Percentiles rank a stretch among this genome's conserved stretches.
Evolutionary conservation across 2,329 filamentous ascomycete species (phyloP).

Genomic region (Exophiala calicioides): DNA sequence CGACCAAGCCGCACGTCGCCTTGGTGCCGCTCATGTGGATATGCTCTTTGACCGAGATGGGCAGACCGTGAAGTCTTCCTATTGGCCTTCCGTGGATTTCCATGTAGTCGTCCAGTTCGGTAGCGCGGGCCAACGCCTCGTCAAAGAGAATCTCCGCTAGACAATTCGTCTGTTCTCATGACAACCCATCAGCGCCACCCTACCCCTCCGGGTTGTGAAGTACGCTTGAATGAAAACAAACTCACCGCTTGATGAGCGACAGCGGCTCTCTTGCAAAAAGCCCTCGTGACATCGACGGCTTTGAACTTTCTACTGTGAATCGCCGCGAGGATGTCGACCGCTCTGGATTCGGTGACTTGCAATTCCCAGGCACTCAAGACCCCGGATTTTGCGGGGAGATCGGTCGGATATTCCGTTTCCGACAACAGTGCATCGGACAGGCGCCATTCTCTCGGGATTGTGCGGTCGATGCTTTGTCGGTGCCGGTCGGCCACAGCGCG

Average conservation of each 20-base stretch:
- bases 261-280: conserved; percentile 30
- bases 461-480: not conserved
- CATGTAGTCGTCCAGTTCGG: conserved; percentile 49
- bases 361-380: conserved; percentile 4
- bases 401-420: not conserved
- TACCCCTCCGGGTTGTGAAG: too few relatives aligned
- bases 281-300: conserved; percentile 22
- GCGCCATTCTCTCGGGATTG: conserved; percentile 33
- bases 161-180: conserved; percentile 40
- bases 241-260: conserved; percentile 27
- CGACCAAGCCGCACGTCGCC: conserved; percentile 31
- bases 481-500: conserved; percentile 1
- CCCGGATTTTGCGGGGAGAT: not conserved
- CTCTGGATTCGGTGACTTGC: conserved; percentile 40
- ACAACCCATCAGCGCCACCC: too few relatives aligned
- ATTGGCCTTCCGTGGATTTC: conserved; percentile 41
- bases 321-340: conserved; percentile 50
- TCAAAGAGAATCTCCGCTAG: conserved; percentile 56
- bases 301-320: conserved; percentile 15
- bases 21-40: conserved; percentile 30
- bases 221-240: too few relatives aligned
- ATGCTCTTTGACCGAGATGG: conserved; percentile 48
- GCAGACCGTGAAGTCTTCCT: conserved; percentile 58
- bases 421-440: conserved; percentile 17
- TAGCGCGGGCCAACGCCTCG: conserved; percentile 49